Percentiles rank a stretch among this genome's conserved stretches.
These are phyloP conservation scores for Areca catechu DNA, from an alignment of 176 grass and related monocot species.

Conservation along the genomic window DNA sequence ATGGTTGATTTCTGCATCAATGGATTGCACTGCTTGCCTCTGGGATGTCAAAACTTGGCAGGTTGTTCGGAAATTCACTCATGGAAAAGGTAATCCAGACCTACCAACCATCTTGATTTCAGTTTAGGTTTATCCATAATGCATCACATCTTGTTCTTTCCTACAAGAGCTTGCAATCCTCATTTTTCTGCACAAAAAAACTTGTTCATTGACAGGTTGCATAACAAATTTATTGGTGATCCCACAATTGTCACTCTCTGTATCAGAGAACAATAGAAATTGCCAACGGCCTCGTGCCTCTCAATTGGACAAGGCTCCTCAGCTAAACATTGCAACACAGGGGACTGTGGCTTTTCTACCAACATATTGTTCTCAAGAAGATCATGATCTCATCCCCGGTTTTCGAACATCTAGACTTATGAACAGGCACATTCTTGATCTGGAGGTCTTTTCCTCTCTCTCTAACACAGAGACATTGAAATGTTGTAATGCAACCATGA, in stretches of 20 bases:
- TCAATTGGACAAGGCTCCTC: constrained; percentile 2
- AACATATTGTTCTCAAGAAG: constrained; percentile 1
- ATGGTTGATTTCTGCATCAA: constrained; percentile 24
- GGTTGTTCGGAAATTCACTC: constrained; percentile 9
- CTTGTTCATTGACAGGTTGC: constrained; percentile 5
- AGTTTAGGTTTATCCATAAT: no score
- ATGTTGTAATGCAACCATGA: no score
- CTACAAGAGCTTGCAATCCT: no score
- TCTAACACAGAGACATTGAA: no score
- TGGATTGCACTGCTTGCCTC: constrained; percentile 12
- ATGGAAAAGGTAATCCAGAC: constrained; percentile 5
- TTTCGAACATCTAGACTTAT: constrained; percentile 10
- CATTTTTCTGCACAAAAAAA: background rate
- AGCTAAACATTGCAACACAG: constrained; percentile 1
- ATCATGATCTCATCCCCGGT: background rate
- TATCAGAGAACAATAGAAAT: background rate
- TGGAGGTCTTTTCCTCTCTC: constrained; percentile 11
- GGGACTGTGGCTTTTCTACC: background rate
- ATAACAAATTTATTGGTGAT: constrained; percentile 27
- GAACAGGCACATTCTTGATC: constrained; percentile 14
- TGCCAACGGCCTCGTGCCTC: background rate
- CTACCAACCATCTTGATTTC: no score
- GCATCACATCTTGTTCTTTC: no score
- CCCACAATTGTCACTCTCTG: background rate
- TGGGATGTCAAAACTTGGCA: constrained; percentile 25